phyloP scores from a whole-genome alignment of 805 yeast species.

The Cyberlindnera maritima region DNA sequence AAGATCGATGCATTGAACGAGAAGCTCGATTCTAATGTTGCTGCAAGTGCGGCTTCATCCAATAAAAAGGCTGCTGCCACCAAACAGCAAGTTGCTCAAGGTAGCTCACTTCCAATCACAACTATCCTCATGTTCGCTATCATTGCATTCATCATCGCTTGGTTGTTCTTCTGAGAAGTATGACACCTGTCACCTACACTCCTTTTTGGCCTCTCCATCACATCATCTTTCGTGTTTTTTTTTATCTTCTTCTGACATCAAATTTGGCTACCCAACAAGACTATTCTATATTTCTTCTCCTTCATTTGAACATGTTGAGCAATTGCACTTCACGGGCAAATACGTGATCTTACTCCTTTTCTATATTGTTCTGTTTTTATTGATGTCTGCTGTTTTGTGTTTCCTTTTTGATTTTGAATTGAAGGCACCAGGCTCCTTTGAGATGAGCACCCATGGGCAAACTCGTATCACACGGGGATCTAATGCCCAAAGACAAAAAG shows the following conservation, averaged over 20 bases:
- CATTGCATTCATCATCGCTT: constrained; percentile 58
- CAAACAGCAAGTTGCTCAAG: constrained; percentile 29
- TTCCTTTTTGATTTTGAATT: background rate
- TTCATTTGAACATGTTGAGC: background rate
- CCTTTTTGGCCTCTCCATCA: background rate
- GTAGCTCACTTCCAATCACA: constrained; percentile 53
- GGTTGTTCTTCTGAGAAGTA: constrained; percentile 50
- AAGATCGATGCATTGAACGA: constrained; percentile 42
- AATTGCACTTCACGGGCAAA: background rate
- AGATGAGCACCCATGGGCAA: background rate
- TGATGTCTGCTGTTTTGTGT: background rate
- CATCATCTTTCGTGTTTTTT: too few species aligned
- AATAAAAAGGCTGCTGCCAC: constrained; percentile 23
- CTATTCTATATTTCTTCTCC: background rate
- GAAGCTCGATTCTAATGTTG: constrained; percentile 42
- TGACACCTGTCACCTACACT: background rate
- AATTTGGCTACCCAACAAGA: background rate
- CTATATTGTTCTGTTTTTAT: background rate
- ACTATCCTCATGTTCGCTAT: constrained; percentile 51
- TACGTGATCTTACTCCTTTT: background rate
- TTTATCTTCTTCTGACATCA: background rate
- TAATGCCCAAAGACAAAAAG: too few species aligned
- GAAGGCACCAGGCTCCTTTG: background rate
- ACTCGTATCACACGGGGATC: too few species aligned
- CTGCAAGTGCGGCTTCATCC: constrained; percentile 24